phyloP scores from a whole-genome alignment of 1,284 basidiomycete species.

The Peniophora sp. region DNA sequence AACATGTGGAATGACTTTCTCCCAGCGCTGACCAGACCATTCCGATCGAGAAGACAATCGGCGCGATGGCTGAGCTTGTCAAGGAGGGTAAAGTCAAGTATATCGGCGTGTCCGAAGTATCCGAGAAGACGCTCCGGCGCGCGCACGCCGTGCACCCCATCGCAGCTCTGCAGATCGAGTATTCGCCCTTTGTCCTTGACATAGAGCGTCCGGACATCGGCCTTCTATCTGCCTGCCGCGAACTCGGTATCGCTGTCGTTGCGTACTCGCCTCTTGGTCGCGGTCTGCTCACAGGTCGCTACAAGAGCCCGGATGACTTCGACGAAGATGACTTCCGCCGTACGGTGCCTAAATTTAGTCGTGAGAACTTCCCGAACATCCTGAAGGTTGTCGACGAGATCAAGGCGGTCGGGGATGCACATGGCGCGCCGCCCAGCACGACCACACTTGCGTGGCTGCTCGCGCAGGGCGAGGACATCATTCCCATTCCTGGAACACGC shows the following conservation, averaged over 20 bases:
- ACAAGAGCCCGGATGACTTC: conserved; percentile 43
- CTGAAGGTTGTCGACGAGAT: conserved; percentile 31
- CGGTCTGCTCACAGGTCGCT: conserved; percentile 53
- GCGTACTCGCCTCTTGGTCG: conserved; percentile 59
- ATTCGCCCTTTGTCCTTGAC: conserved; percentile 32
- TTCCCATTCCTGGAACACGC: conserved; percentile 33
- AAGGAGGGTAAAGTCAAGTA: conserved; percentile 32
- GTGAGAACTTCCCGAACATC: conserved; percentile 40
- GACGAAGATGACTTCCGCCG: conserved; percentile 38
- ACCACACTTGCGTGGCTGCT: conserved; percentile 44
- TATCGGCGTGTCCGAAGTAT: conserved; percentile 36
- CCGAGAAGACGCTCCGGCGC: conserved; percentile 31
- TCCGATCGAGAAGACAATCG: conserved; percentile 24
- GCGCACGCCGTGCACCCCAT: conserved; percentile 33
- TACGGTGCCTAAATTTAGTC: conserved; percentile 25
- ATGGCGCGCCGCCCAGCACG: conserved; percentile 34
- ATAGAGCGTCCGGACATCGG: conserved; percentile 42
- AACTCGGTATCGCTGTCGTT: conserved; percentile 45
- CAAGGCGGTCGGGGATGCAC: conserved; percentile 22
- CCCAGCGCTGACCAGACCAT: conserved; percentile 16
- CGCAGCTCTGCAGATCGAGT: conserved; percentile 35
- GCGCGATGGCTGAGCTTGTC: conserved; percentile 26
- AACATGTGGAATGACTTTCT: no score
- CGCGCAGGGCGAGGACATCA: conserved; percentile 29
- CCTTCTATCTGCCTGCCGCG: conserved; percentile 39